phyloP scores from a whole-genome alignment of 345 rosid species.

The Geranium brycei region DNA sequence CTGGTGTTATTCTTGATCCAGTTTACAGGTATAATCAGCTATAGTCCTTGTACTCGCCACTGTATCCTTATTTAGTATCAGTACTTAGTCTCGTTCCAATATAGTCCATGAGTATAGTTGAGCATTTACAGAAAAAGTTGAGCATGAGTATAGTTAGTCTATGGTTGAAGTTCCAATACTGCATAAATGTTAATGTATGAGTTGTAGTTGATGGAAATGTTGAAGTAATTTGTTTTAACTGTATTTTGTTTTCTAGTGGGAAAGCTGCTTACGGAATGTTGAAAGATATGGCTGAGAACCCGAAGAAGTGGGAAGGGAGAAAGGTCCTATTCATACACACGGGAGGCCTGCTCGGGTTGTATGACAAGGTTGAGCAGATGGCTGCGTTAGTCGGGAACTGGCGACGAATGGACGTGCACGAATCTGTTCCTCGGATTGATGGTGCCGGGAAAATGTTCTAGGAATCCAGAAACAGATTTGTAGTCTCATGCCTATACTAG shows the following conservation, averaged over 20 bases:
- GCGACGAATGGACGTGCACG: constrained; percentile 60
- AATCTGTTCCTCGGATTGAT: constrained; percentile 56
- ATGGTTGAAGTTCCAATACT: background rate
- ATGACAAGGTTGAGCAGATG: constrained; percentile 71
- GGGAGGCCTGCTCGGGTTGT: constrained; percentile 72
- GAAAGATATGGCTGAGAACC: constrained; percentile 66
- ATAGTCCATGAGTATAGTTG: too few relatives aligned
- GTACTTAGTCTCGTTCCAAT: too few relatives aligned
- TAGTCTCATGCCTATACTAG: too few relatives aligned
- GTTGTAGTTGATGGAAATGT: background rate
- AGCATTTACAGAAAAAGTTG: background rate
- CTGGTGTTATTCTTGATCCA: constrained; percentile 76
- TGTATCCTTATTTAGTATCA: too few relatives aligned
- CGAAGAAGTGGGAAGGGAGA: constrained; percentile 67
- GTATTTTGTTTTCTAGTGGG: constrained; percentile 34
- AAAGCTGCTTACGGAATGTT: constrained; percentile 74
- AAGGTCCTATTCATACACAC: constrained; percentile 77
- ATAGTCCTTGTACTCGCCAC: too few relatives aligned
- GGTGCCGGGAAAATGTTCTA: constrained; percentile 81
- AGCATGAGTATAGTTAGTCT: too few relatives aligned
- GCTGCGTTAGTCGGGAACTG: constrained; percentile 50
- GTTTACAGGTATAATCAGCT: constrained; percentile 58
- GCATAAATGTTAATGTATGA: background rate
- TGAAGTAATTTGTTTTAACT: background rate
- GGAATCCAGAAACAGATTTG: background rate